Conservation (phyloP, 139 green algal species). For the Desmodesmus armatus region DNA sequence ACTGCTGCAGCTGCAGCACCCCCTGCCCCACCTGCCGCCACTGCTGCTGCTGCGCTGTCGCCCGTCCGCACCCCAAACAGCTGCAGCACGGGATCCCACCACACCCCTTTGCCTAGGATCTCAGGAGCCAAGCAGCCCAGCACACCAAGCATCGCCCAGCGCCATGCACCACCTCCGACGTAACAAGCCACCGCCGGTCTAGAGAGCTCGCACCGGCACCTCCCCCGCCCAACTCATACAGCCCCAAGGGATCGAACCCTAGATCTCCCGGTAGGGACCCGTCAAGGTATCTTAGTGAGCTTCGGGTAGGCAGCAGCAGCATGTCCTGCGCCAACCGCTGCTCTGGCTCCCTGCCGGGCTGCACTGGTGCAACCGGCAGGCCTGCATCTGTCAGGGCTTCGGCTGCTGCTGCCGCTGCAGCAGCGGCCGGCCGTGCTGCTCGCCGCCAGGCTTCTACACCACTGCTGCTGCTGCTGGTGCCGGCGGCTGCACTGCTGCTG, state of each 20-base stretch:
- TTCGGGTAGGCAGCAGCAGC: neutral
- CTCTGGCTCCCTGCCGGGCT: neutral
- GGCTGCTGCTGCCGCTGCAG: slow-evolving; percentile 15
- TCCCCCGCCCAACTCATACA: slow-evolving; percentile 73
- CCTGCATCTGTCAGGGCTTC: slow-evolving; percentile 13
- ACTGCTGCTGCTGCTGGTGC: neutral
- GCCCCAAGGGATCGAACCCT: slow-evolving; percentile 95
- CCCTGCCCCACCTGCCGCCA: neutral
- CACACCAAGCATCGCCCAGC: slow-evolving; percentile 72
- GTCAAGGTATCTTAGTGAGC: slow-evolving; percentile 66
- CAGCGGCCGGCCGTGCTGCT: slow-evolving; percentile 14
- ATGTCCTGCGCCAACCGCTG: slow-evolving; percentile 32
- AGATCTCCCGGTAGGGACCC: slow-evolving; percentile 76
- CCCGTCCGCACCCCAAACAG: slow-evolving; percentile 9
- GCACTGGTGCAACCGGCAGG: neutral
- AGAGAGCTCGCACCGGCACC: too few relatives aligned
- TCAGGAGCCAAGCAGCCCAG: slow-evolving; percentile 68
- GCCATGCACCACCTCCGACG: slow-evolving; percentile 63
- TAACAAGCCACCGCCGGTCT: slow-evolving; percentile 56
- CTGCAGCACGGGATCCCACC: too few relatives aligned
- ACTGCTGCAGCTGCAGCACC: slow-evolving; percentile 49
- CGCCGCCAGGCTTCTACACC: neutral
- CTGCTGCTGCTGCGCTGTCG: neutral
- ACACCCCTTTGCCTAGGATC: slow-evolving; percentile 66
- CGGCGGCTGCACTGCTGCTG: neutral